phyloP scores from a whole-genome alignment of 768 basidiomycete species.

The Chalciporus chontae region DNA sequence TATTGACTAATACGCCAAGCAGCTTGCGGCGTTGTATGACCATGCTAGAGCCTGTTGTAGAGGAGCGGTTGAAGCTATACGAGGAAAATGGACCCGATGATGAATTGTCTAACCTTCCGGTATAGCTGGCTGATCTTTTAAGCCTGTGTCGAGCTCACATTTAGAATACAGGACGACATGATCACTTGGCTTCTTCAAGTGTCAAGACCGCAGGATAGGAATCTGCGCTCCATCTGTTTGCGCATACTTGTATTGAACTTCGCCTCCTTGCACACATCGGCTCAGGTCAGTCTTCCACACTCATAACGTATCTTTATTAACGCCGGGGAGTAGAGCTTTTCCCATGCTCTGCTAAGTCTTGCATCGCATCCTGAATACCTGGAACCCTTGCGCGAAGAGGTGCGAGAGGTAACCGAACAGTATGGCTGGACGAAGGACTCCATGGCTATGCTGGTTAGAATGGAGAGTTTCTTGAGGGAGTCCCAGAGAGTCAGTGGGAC shows the following conservation, averaged over 20 bases:
- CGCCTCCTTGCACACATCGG: slow-evolving; percentile 33
- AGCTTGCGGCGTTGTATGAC: slow-evolving; percentile 29
- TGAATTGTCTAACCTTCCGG: slow-evolving; percentile 31
- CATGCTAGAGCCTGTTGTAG: slow-evolving; percentile 30
- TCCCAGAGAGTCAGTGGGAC: slow-evolving; percentile 35
- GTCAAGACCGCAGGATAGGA: slow-evolving; percentile 25
- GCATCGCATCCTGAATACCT: slow-evolving; percentile 38
- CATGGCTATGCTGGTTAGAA: slow-evolving; percentile 33
- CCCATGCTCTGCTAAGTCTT: slow-evolving; percentile 38
- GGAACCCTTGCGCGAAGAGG: slow-evolving; percentile 40
- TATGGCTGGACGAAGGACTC: slow-evolving; percentile 34
- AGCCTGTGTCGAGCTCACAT: slow-evolving; percentile 4
- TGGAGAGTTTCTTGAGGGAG: slow-evolving; percentile 45
- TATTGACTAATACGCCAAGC: slow-evolving; percentile 32
- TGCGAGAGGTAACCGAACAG: slow-evolving; percentile 26
- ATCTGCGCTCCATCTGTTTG: slow-evolving; percentile 26
- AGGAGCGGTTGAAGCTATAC: slow-evolving; percentile 29
- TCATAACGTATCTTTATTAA: slow-evolving; percentile 3
- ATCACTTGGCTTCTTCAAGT: slow-evolving; percentile 41
- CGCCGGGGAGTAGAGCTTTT: slow-evolving; percentile 25
- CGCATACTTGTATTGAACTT: slow-evolving; percentile 39
- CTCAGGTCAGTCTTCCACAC: slow-evolving; percentile 24
- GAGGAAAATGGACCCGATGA: slow-evolving; percentile 19
- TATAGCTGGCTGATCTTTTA: slow-evolving; percentile 14
- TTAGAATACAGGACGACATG: slow-evolving; percentile 32